Conservation (phyloP, 257 asterid species). For the Solanum ossicruentum region DNA sequence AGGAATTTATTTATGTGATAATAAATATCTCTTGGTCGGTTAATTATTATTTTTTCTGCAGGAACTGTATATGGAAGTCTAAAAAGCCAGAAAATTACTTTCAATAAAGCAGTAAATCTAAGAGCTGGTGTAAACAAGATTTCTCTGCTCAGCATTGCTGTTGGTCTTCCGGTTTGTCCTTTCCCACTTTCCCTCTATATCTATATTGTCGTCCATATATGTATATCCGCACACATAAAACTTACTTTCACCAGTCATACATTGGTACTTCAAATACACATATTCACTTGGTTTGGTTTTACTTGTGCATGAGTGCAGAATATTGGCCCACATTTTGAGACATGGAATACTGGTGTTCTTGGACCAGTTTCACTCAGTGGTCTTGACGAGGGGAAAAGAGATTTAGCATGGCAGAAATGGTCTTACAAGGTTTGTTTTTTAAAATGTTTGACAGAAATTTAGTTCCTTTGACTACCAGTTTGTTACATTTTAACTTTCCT, state of each 20-base stretch:
- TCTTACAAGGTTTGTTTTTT: slow-evolving; percentile 50
- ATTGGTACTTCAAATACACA: neutral
- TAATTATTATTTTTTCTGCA: neutral
- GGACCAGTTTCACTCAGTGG: slow-evolving; percentile 94
- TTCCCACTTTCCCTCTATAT: neutral
- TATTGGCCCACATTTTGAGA: slow-evolving; percentile 16
- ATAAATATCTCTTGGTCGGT: neutral
- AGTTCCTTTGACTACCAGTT: neutral
- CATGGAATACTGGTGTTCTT: slow-evolving; percentile 56
- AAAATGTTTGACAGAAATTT: neutral
- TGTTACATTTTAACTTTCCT: neutral
- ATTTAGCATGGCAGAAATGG: slow-evolving; percentile 97
- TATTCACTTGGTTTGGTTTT: neutral
- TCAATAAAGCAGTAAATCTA: slow-evolving; percentile 4
- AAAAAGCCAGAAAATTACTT: slow-evolving; percentile 10
- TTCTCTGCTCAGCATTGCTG: slow-evolving; percentile 15
- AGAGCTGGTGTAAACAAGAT: slow-evolving; percentile 14
- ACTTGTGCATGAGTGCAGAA: neutral
- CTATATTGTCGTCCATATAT: neutral
- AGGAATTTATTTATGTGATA: neutral
- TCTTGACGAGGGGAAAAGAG: slow-evolving; percentile 82
- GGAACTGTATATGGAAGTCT: slow-evolving; percentile 16
- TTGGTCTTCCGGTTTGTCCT: slow-evolving; percentile 19
- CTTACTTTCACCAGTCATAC: neutral
- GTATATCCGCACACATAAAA: neutral